Base-by-base conservation (phyloP, 768 basidiomycete genomes). In the Leccinum fibrillosum region DNA sequence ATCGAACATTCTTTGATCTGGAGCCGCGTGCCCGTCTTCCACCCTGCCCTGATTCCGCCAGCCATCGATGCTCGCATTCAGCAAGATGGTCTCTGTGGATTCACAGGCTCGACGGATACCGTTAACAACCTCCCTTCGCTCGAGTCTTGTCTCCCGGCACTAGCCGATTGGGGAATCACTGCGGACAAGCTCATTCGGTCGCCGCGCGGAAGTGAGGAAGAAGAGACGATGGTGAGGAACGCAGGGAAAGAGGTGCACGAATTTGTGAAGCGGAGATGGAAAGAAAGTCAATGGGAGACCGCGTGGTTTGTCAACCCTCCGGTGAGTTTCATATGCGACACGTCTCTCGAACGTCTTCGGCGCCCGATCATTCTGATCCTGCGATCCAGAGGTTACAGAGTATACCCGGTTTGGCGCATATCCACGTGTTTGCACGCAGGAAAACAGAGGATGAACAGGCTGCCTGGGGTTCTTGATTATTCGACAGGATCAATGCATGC, bases 231-330 rank as follows among this genome's bases (percentile, higher is more conserved):
- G 56, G 76, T 88, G 10, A 69, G 69, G 49, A 68, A 68, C 48
- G 86, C 83, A 5, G 85, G 85, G 6, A 68, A 62, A 45, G 85
- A 89, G 61, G 82, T 92, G 45, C 77, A 82, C 34, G 72, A 71
- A 51, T 93, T 88, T 69, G 81, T 94, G 12, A 77, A 73, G 68
- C 77, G 76, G 50, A 75, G 83, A 50, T 94, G 92, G 92, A 64
- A 66, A 17, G 89, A 91, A 66, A 69, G 66, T 5, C 80, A 82
- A n/a, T 94, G 90, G 91, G 92, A 94, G 73, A 91, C 90, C 0
- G 90, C 89, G 2, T 94, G 92, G 92, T 93, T 93, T 66, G 88
- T 92, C 45, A 94, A 94, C 67, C 92, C 92, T 45, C 89, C 86
- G 52, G 92, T 94, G 65, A 68, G 88, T 52, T 28, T 53, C 13